Base-by-base conservation (phyloP, 2,329 filamentous ascomycete genomes). In the Basipetospora chlamydospora region DNA sequence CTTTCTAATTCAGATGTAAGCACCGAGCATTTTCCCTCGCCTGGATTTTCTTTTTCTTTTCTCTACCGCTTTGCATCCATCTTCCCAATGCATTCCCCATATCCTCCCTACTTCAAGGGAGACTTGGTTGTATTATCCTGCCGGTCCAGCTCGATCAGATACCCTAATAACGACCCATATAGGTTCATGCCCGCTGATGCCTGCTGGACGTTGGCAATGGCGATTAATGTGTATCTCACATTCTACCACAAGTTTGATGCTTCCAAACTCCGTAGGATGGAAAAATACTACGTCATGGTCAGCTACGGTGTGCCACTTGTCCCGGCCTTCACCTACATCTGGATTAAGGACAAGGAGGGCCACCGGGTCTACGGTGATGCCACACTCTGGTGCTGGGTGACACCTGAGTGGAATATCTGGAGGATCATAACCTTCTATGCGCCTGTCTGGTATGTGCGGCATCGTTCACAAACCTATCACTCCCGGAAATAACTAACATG, bases 1-100 rank as follows among this genome's bases (percentile, higher is more conserved):
- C 1, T 80, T 87, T 44, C 54, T 92, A 8, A 83, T 92, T 43
- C 84, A 92, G 52, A 85, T 83, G 84, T 87, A 57, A 47, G 77
- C 46, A 18, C 21, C n/a, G n/a, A n/a, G n/a, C n/a, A n/a, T n/a
- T n/a, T n/a, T n/a, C n/a, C n/a, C n/a, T n/a, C n/a, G n/a, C n/a
- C n/a, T n/a, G n/a, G n/a, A n/a, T n/a, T n/a, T n/a, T n/a, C n/a
- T n/a, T n/a, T n/a, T n/a, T n/a, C n/a, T n/a, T n/a, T n/a, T n/a
- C n/a, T n/a, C n/a, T n/a, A n/a, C n/a, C n/a, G n/a, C n/a, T n/a
- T n/a, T n/a, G n/a, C n/a, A n/a, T n/a, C n/a, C n/a, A n/a, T n/a
- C n/a, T n/a, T n/a, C n/a, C n/a, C n/a, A n/a, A n/a, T n/a, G n/a
- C n/a, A n/a, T n/a, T n/a, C n/a, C n/a, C n/a, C n/a, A n/a, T n/a